Conservation (phyloP, 495 filamentous ascomycete species). For the Cairneyella variabilis region DNA sequence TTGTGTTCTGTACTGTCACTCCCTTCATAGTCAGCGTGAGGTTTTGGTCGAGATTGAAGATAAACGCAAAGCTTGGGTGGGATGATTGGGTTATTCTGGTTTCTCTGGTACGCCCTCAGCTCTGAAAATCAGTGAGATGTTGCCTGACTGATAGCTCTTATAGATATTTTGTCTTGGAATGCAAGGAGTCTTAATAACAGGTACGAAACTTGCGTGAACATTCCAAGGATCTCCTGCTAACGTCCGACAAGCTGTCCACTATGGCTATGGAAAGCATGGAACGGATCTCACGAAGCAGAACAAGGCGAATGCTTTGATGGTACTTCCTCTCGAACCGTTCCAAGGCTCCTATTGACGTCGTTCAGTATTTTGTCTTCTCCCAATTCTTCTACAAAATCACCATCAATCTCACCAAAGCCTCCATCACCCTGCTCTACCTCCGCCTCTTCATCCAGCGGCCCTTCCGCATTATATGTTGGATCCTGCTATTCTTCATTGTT, state of each 20-base stretch:
- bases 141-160: not conserved
- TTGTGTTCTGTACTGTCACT: not conserved
- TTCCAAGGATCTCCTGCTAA: not conserved
- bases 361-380: not conserved
- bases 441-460: conserved; percentile 38
- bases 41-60: not conserved
- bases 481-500: conserved; percentile 34
- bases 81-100: not conserved
- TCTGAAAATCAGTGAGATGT: not conserved
- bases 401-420: conserved; percentile 38
- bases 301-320: not conserved
- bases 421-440: conserved; percentile 46
- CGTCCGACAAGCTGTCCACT: not conserved
- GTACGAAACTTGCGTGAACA: not conserved
- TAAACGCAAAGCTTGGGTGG: not conserved
- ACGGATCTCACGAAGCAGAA: not conserved
- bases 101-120: not conserved
- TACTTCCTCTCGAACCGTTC: not conserved
- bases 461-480: conserved; percentile 33
- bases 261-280: conserved; percentile 3
- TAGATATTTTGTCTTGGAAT: not conserved
- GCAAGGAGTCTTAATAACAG: not conserved
- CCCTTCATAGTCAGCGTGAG: not conserved
- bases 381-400: not conserved
- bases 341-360: not conserved